Base-by-base conservation (phyloP, 495 filamentous ascomycete genomes). In the Neurospora africana region DNA sequence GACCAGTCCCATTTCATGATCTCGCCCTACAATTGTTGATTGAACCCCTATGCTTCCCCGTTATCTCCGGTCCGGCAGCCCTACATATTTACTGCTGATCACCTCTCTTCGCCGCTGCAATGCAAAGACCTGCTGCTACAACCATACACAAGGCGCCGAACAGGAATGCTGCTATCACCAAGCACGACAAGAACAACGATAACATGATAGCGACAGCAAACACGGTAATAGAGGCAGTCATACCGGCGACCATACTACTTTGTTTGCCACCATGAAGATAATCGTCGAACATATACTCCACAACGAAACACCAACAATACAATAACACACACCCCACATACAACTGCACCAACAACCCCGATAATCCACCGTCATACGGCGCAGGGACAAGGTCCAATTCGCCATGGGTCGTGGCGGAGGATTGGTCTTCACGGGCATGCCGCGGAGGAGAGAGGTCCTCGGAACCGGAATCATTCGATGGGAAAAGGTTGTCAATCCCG, bases 231-330 rank as follows among this genome's bases (percentile, higher is more conserved):
- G 53, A 65, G 27, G 53, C 53, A 65, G 53, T 65, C 53, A 65
- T 65, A 65, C 53, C 53, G 53, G 53, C 53, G 53, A 65, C 53
- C 53, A 65, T 65, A 65, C 53, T 65, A 65, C 53, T 65, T 65
- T 65, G 27, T 35, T 33, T 65, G 53, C 53, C 53, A 65, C 53
- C 53, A 65, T 65, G 53, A 65, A 65, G 53, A 65, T 44, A 44
- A 44, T 0, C 0, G 53, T 65, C 53, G 47, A 58, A 5, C 21
- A 58, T 2, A 58, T 27, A 27, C 23, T 8, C 53, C 17, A 30
- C 53, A 8, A 33, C 23, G 27, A 5, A 61, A 17, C 11, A 58
- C 23, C 30, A 65, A 65, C 27, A 19, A 65, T 6, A 36, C 11
- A 19, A 65, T 27, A 33, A 17, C 47, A 19, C 30, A 65, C 47